Evolutionary conservation across 1,139 yeast species (phyloP), one percentile per base, ranked within the genome.

Genomic region (Kurtzmaniella natalensis): DNA sequence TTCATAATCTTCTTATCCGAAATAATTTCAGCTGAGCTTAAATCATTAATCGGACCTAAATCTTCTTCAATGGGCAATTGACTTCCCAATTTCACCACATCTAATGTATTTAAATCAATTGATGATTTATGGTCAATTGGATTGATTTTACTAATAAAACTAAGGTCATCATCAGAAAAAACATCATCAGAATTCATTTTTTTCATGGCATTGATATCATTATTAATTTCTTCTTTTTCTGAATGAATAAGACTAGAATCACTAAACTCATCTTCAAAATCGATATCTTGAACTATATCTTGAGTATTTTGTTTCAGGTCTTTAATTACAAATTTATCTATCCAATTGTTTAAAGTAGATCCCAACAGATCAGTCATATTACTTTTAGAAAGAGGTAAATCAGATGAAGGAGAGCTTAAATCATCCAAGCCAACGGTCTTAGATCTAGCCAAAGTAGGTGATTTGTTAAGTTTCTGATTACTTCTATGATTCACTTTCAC

Each of bases 271-370:
- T 47, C 51, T 31, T 46, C 46, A 33, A 46, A 45, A 23, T 46
- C 44, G 34, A 48, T 40, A 18, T 29, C 33, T 24, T 33, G 17
- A 19, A 39, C 34, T 16, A 29, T 20, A 9, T 36, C 36, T 23
- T 33, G 35, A 18, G 36, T 31, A 18, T 25, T 14, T 23, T 13
- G 24, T 9, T 25, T 30, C n/a, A 28, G 18, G 14, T 25, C 28
- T 9, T 37, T 41, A 37, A 36, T 33, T 19, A 59, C 65, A 37
- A 64, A 61, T 39, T 53, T 61, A 34, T 57, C 54, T 6, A 64
- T 57, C 70, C 70, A 64, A 7, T 46, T 46, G 32, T 51, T 57
- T 18, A 57, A 45, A 2, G 53, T 46, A 16, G 41, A 36, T 7
- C 22, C 17, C 6, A 28, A 25, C 19, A 36, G 18, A 13, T 16